Base-by-base conservation (phyloP, 2,329 filamentous ascomycete species). In the Microcera coccophila region DNA sequence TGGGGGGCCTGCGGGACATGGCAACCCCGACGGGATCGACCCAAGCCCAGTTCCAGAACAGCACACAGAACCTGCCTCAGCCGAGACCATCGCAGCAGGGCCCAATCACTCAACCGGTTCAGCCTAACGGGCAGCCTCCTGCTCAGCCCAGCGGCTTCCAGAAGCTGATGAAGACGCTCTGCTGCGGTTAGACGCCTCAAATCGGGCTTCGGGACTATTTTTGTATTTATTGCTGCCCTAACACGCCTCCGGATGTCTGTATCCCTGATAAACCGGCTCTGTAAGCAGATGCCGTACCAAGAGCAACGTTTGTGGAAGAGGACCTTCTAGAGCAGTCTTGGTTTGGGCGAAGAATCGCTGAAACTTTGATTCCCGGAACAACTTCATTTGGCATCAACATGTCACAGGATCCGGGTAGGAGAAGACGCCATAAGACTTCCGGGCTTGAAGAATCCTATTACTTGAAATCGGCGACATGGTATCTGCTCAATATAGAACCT, bases 41-140 rank as follows among this genome's bases (percentile, higher is more conserved):
- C 52, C 88, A 94, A 69, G 91, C 91, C 55, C 91, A 96, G 65
- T 96, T 95, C 76, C 90, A 95, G 73, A 91, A 89, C 77, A 95
- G 89, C 72, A 87, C 86, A 62, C 87, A 89, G 66, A 93, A 95
- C 67, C 78, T 95, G 53, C 79, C 85, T 38, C 81, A 80, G 59
- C 81, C 78, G 60, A 74, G 76, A 52, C 76, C 79, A 62, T 78
- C 77, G 48, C 73, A 77, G 48, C 80, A 82, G 61, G 73, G 76
- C 45, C 78, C 75, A 46, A 73, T 81, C 71, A 77, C 73, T 36
- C 63, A 63, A 39, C 72, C 75, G 62, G 70, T 76, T 52, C 71
- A 70, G 61, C 70, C 69, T 64, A 79, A 69, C 61, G 75, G 74
- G 54, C 75, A 76, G 52, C 73, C 74, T 34, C 72, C 76, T 57